These are phyloP conservation scores for Drosera capensis DNA, from an alignment of 148 eudicot species.

Conservation along the genomic window DNA sequence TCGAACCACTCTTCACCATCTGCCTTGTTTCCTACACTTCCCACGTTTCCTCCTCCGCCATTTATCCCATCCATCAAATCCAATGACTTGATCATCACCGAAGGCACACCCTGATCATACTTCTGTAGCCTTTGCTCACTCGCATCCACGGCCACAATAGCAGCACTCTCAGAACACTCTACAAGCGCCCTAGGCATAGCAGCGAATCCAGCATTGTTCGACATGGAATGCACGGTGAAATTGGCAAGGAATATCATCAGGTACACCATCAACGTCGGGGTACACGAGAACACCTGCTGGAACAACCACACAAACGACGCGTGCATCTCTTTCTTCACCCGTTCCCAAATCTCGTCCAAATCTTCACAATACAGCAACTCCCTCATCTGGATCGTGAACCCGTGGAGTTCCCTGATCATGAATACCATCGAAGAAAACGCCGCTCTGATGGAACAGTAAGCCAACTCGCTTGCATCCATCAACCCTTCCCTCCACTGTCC, in stretches of 20 bases:
- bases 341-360: conserved; percentile 30
- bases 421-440: conserved; percentile 95
- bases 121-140: conserved; percentile 9
- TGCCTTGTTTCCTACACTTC: conserved; percentile 34
- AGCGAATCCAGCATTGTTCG: conserved; percentile 28
- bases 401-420: conserved; percentile 67
- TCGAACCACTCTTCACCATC: conserved; percentile 59
- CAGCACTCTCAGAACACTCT: neutral
- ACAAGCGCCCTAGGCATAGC: conserved; percentile 3
- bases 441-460: conserved; percentile 47
- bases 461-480: conserved; percentile 31
- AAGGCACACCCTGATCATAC: no score
- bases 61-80: conserved; percentile 34
- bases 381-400: conserved; percentile 44
- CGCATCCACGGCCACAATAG: conserved; percentile 1
- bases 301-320: conserved; percentile 66
- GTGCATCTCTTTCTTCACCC: conserved; percentile 47
- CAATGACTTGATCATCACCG: conserved; percentile 14
- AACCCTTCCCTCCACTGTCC: conserved; percentile 8
- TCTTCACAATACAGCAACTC: conserved; percentile 34
- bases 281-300: conserved; percentile 46
- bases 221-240: conserved; percentile 60
- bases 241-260: conserved; percentile 58
- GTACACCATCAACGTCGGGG: conserved; percentile 51
- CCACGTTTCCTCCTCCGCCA: conserved; percentile 40